These are phyloP conservation scores for Xylaria polymorpha DNA, from an alignment of 2,329 filamentous ascomycete genomes.

Conservation along the genomic window DNA sequence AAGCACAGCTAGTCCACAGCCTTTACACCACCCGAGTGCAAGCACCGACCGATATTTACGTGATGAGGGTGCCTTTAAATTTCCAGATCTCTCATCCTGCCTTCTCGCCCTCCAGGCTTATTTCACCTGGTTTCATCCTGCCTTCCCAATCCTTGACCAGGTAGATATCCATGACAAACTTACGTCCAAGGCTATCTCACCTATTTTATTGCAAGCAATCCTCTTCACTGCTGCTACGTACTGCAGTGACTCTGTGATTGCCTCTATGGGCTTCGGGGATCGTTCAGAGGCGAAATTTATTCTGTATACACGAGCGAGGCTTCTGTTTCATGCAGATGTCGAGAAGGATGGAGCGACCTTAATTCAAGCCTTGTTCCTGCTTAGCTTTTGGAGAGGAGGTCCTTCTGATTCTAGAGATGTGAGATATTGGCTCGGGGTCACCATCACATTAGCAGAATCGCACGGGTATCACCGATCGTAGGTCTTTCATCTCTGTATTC, in stretches of 20 bases:
- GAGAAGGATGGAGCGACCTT: conserved; percentile 6
- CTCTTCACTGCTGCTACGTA: conserved; percentile 6
- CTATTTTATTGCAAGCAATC: conserved; percentile 2
- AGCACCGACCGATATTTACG: conserved; percentile 3
- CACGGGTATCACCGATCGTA: conserved; percentile 7
- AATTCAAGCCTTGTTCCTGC: conserved; percentile 9
- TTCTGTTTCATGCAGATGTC: conserved; percentile 7
- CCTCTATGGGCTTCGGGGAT: not conserved
- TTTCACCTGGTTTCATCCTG: conserved; percentile 6
- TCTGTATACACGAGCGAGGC: conserved; percentile 5
- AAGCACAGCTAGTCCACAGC: not conserved
- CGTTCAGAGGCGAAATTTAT: not conserved
- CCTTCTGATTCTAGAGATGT: conserved; percentile 9
- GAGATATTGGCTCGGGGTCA: conserved; percentile 6
- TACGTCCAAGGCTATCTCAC: not conserved
- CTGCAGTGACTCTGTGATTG: not conserved
- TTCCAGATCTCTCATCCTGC: not conserved
- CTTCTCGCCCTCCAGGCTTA: not conserved
- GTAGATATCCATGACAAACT: not conserved
- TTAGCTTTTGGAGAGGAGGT: conserved; percentile 10
- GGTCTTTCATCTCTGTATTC: not conserved
- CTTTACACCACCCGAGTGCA: not conserved
- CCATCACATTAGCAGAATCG: conserved; percentile 7
- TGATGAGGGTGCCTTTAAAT: not conserved
- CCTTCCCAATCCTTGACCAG: conserved; percentile 7